Percentiles rank a stretch among this genome's conserved stretches.
phyloP scores from a whole-genome alignment of 768 basidiomycete species.

The Agrocybe praecox region DNA sequence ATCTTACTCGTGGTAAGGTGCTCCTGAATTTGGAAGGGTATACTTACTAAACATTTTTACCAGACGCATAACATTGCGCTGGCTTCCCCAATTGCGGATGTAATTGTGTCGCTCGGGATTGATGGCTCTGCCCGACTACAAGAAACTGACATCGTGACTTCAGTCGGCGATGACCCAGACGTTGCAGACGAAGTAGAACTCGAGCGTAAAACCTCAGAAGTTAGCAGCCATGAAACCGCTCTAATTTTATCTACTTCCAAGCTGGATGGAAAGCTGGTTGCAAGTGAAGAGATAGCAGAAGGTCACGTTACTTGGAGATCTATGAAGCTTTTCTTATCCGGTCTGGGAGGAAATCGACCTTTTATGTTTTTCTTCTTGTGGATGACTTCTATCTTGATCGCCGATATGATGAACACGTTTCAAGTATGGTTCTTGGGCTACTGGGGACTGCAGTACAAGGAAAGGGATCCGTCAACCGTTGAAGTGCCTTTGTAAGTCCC shows the following conservation, averaged over 20 bases:
- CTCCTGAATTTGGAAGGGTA: not conserved
- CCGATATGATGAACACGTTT: slow-evolving; percentile 25
- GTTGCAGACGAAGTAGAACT: slow-evolving; percentile 42
- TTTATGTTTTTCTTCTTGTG: slow-evolving; percentile 31
- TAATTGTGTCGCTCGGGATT: slow-evolving; percentile 51
- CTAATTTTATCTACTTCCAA: too few relatives aligned
- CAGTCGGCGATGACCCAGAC: slow-evolving; percentile 24
- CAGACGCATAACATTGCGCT: slow-evolving; percentile 52
- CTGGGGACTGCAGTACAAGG: slow-evolving; percentile 47
- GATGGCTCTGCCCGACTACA: slow-evolving; percentile 50
- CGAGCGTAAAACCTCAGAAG: slow-evolving; percentile 22
- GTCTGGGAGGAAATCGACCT: slow-evolving; percentile 34
- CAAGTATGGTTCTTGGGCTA: slow-evolving; percentile 47
- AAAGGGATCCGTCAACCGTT: slow-evolving; percentile 30
- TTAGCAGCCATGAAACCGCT: too few relatives aligned
- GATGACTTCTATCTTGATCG: slow-evolving; percentile 16
- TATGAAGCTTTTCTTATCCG: slow-evolving; percentile 37
- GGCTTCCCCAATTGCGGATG: slow-evolving; percentile 49
- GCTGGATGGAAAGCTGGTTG: slow-evolving; percentile 57
- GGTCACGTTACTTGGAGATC: slow-evolving; percentile 22
- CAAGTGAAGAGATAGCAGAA: slow-evolving; percentile 60
- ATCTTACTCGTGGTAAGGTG: slow-evolving; percentile 70
- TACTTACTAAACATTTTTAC: not conserved
- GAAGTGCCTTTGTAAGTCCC: slow-evolving; percentile 37
- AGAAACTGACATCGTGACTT: slow-evolving; percentile 43